phyloP scores from a whole-genome alignment of 805 yeast genomes.

The Myxozyma melibiosi region DNA sequence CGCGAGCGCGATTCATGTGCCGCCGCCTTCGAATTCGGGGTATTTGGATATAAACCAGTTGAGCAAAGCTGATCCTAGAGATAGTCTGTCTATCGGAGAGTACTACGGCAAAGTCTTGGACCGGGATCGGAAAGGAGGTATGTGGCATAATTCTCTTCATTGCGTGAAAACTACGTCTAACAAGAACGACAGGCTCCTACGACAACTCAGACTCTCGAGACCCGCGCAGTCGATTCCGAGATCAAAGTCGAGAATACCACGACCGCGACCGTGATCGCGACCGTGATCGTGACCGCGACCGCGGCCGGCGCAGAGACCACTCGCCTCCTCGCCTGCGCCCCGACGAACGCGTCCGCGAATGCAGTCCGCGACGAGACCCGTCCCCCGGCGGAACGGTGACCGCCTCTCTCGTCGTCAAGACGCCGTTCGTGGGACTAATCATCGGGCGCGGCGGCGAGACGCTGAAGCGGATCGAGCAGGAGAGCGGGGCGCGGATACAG shows the following conservation, averaged over 20 bases:
- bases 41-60: conserved; percentile 11
- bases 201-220: conserved; percentile 2
- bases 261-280: conserved; percentile 20
- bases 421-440: conserved; percentile 34
- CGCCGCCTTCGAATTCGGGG: conserved; percentile 21
- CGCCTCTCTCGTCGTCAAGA: conserved; percentile 27
- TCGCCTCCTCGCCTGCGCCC: conserved; percentile 28
- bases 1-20: conserved; percentile 3
- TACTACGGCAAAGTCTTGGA: conserved; percentile 5
- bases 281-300: conserved; percentile 15
- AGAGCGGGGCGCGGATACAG: conserved; percentile 35
- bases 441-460: conserved; percentile 37
- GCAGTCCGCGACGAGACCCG: conserved; percentile 26
- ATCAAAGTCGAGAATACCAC: conserved; percentile 7
- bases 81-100: conserved; percentile 22
- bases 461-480: conserved; percentile 30
- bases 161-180: not conserved
- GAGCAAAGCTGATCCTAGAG: conserved; percentile 9
- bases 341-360: conserved; percentile 22
- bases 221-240: conserved; percentile 2
- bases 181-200: not conserved
- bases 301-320: conserved; percentile 17
- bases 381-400: conserved; percentile 33
- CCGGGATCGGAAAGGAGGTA: not conserved
- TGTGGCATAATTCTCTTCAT: not conserved